A percentile compares a stretch with the other conserved stretches of the same genome.
Evolutionary conservation across 2,329 filamentous ascomycete genomes (phyloP).

Genomic region (Aspergillus sp.): DNA sequence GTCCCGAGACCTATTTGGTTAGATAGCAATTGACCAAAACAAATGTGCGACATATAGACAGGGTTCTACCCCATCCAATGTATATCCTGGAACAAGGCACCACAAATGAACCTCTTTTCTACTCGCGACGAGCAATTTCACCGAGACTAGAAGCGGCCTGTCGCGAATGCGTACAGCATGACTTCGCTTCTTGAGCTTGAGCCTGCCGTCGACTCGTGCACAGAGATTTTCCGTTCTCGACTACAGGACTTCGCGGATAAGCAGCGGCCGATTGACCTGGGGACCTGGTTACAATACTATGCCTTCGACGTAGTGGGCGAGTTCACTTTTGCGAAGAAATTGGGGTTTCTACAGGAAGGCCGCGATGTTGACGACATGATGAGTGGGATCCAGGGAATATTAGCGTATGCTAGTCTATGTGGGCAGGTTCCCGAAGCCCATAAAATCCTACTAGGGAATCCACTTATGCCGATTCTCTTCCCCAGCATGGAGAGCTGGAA

Average conservation of each 20-base stretch:
- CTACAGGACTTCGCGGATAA: slow-evolving; percentile 17
- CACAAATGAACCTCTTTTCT: slow-evolving; percentile 27
- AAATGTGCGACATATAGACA: neutral
- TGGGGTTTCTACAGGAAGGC: slow-evolving; percentile 74
- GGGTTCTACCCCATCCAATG: slow-evolving; percentile 2
- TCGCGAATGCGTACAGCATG: slow-evolving; percentile 19
- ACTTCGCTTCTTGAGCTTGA: slow-evolving; percentile 12
- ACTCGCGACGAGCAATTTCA: slow-evolving; percentile 32
- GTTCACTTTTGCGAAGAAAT: slow-evolving; percentile 71
- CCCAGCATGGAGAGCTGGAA: slow-evolving; percentile 6
- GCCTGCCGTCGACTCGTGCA: slow-evolving; percentile 12
- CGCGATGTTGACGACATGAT: slow-evolving; percentile 75
- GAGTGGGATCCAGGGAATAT: slow-evolving; percentile 51
- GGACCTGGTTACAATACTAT: slow-evolving; percentile 71
- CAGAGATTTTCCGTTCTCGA: neutral
- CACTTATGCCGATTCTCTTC: neutral
- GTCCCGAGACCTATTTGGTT: neutral
- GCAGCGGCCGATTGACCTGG: slow-evolving; percentile 9
- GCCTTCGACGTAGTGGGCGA: slow-evolving; percentile 80
- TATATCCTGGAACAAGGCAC: slow-evolving; percentile 1
- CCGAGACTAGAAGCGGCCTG: slow-evolving; percentile 17
- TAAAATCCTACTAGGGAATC: slow-evolving; percentile 40
- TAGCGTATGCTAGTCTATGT: slow-evolving; percentile 31
- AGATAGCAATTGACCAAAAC: neutral
- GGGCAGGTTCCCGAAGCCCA: slow-evolving; percentile 74